These are phyloP conservation scores for Carpinus fangiana DNA, from an alignment of 306 rosid species.

Conservation along the genomic window DNA sequence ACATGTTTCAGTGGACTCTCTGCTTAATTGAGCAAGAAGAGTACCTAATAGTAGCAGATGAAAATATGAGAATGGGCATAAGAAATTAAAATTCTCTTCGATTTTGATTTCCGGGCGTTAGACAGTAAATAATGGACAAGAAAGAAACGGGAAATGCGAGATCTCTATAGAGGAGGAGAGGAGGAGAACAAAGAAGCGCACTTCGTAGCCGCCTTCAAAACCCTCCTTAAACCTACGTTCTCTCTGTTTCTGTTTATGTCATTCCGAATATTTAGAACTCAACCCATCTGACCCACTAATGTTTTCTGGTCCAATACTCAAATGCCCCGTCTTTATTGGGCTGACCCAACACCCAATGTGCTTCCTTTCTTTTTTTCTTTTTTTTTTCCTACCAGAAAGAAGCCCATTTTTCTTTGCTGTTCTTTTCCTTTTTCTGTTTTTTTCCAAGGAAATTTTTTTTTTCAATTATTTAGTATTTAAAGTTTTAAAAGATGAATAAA, in stretches of 20 bases:
- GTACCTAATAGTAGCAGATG: conserved; percentile 18
- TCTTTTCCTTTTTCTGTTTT: too few species aligned
- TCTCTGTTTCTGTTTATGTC: not conserved
- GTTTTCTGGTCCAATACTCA: not conserved
- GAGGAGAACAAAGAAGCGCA: not conserved
- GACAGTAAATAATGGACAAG: not conserved
- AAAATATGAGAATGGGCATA: conserved; percentile 13
- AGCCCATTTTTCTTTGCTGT: too few species aligned
- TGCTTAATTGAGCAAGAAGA: conserved; percentile 1
- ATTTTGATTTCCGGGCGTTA: conserved; percentile 1
- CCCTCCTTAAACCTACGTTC: conserved; percentile 69
- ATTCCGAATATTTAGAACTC: not conserved
- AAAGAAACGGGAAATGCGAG: not conserved
- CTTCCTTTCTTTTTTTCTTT: too few species aligned
- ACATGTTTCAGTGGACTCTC: conserved; percentile 43
- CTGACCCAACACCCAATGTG: not conserved
- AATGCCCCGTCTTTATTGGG: not conserved
- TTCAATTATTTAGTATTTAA: too few species aligned
- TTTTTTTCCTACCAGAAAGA: too few species aligned
- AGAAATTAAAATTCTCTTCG: not conserved
- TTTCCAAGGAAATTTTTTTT: too few species aligned
- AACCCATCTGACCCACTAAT: not conserved
- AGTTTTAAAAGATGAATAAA: too few species aligned
- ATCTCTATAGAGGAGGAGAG: not conserved
- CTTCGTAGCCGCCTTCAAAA: conserved; percentile 58